Evolutionary conservation across 495 filamentous ascomycete species (phyloP).

Genomic region (Trichoderma asperelloides): DNA sequence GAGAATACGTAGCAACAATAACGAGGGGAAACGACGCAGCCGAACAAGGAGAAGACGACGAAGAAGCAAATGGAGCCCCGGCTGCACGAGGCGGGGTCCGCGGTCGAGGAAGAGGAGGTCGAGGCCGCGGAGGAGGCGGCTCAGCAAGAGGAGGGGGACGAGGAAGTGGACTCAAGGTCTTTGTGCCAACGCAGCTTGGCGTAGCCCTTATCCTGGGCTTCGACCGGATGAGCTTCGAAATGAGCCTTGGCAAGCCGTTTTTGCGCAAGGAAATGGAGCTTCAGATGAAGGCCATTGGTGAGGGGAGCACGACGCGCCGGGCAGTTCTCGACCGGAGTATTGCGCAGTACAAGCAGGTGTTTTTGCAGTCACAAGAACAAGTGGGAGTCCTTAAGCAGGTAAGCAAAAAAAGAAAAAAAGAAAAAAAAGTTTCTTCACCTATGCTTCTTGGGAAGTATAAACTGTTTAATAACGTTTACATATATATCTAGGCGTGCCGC

Average conservation of each 20-base stretch:
- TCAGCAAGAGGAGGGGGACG: conserved; percentile 30
- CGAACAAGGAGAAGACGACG: conserved; percentile 21
- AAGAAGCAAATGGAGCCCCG: conserved; percentile 26
- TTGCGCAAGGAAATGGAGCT: conserved; percentile 95
- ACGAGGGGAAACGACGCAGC: conserved; percentile 26
- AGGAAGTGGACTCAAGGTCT: conserved; percentile 59
- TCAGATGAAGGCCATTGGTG: conserved; percentile 90
- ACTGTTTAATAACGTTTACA: conserved; percentile 16
- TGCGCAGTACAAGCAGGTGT: conserved; percentile 76
- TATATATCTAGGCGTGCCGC: conserved; percentile 33
- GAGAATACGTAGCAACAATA: conserved; percentile 67
- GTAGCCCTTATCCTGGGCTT: conserved; percentile 90
- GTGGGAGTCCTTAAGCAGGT: conserved; percentile 68
- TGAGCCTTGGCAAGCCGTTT: conserved; percentile 91
- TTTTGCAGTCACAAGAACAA: conserved; percentile 63
- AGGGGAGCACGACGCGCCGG: conserved; percentile 63
- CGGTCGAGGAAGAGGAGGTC: conserved; percentile 37
- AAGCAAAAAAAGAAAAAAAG: conserved; percentile 28
- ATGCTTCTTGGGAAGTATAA: not conserved
- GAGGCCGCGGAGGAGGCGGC: conserved; percentile 32
- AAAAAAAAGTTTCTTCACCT: no score
- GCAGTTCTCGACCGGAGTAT: conserved; percentile 73
- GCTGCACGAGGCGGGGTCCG: conserved; percentile 28
- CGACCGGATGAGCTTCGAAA: conserved; percentile 82
- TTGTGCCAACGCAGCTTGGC: conserved; percentile 84